Evolutionary conservation across 257 asterid species (phyloP).

Genomic region (Ajuga chamaepitys): DNA sequence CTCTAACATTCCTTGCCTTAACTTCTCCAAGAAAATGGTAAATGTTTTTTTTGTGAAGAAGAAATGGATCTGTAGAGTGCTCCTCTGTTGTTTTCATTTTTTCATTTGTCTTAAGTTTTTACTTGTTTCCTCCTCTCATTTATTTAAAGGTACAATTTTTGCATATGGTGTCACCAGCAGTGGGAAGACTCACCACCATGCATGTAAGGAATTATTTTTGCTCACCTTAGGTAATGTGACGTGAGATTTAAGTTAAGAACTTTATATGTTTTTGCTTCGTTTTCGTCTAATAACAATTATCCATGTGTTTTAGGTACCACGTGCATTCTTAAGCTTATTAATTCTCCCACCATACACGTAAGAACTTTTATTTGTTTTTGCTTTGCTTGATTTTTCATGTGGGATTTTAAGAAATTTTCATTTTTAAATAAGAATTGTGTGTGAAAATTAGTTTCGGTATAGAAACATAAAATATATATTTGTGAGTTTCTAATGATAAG

Average conservation of each 20-base stretch:
- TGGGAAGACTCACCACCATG: slow-evolving; percentile 99
- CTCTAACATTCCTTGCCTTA: background rate
- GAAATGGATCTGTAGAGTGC: background rate
- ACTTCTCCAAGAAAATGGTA: background rate
- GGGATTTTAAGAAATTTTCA: no score
- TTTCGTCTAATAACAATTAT: background rate
- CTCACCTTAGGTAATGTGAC: background rate
- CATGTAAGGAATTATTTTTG: slow-evolving; percentile 62
- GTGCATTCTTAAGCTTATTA: slow-evolving; percentile 6
- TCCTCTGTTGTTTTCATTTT: background rate
- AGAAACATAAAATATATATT: no score
- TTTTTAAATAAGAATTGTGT: no score
- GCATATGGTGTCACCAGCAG: slow-evolving; percentile 99
- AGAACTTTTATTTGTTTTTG: no score
- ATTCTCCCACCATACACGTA: background rate
- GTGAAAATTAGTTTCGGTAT: no score
- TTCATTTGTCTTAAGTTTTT: slow-evolving; percentile 3
- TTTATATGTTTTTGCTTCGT: background rate
- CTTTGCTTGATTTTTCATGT: no score
- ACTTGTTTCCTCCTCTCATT: background rate
- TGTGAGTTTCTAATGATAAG: no score
- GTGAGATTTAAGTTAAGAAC: slow-evolving; percentile 2
- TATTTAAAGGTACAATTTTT: slow-evolving; percentile 75
- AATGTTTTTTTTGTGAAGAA: background rate
- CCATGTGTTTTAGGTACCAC: slow-evolving; percentile 1